Conservation (phyloP, 306 rosid genomes). For the Cicer cuneatum region DNA sequence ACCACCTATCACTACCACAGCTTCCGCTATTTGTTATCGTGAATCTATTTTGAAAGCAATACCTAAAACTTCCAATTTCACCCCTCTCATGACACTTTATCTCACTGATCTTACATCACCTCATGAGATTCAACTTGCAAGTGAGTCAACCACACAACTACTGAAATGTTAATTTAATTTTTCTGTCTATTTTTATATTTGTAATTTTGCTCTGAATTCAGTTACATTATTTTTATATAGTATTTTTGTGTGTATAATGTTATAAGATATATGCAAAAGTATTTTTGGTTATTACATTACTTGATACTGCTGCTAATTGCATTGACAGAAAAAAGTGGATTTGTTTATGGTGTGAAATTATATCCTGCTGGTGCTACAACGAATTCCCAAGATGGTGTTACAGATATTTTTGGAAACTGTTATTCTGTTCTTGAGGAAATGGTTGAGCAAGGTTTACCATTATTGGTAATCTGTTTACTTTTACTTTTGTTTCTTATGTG, state of each 20-base stretch:
- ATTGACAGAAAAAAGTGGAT: conserved; percentile 72
- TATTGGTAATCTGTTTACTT: conserved; percentile 59
- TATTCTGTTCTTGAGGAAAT: conserved; percentile 86
- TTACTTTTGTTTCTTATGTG: conserved; percentile 5
- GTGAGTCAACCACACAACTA: conserved; percentile 52
- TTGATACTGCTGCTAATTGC: conserved; percentile 43
- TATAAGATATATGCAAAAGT: neutral
- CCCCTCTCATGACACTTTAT: conserved; percentile 94
- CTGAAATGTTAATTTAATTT: neutral
- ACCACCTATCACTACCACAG: conserved; percentile 77
- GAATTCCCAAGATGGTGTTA: conserved; percentile 93
- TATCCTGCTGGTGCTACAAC: conserved; percentile 98
- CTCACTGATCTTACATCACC: conserved; percentile 78
- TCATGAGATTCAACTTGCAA: conserved; percentile 80
- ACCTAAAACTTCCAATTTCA: conserved; percentile 66
- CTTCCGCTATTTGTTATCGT: conserved; percentile 72
- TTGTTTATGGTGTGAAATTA: conserved; percentile 78
- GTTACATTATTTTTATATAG: neutral
- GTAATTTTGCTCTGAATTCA: neutral
- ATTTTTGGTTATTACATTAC: neutral
- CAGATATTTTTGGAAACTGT: conserved; percentile 82
- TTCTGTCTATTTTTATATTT: conserved; percentile 2
- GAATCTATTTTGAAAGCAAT: conserved; percentile 78
- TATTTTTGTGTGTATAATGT: conserved; percentile 17
- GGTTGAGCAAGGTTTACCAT: conserved; percentile 76